Percentiles rank a stretch among this genome's conserved stretches.
Evolutionary conservation across 805 yeast genomes (phyloP).

Genomic region (Schizosaccharomyces osmophilus): DNA sequence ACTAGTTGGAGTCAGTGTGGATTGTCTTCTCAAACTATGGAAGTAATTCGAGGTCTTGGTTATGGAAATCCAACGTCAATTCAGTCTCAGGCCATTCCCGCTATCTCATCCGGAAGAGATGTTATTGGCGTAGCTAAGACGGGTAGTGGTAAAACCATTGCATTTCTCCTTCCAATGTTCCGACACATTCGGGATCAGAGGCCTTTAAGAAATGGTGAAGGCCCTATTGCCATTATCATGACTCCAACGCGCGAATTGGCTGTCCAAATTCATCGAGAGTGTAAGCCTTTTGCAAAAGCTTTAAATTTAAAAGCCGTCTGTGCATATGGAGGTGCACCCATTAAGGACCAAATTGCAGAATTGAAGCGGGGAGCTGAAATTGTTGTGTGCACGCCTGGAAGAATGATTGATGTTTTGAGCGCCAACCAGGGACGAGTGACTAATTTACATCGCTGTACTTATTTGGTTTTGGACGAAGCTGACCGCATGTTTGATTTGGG

Average conservation of each 20-base stretch:
- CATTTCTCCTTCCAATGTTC: slow-evolving; percentile 62
- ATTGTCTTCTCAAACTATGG: slow-evolving; percentile 32
- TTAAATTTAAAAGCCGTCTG: slow-evolving; percentile 35
- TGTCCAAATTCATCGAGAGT: slow-evolving; percentile 50
- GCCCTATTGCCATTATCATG: slow-evolving; percentile 57
- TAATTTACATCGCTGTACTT: slow-evolving; percentile 43
- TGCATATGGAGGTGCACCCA: slow-evolving; percentile 77
- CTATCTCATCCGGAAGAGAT: slow-evolving; percentile 72
- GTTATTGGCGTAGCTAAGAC: slow-evolving; percentile 87
- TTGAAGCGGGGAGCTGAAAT: slow-evolving; percentile 57
- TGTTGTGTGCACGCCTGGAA: slow-evolving; percentile 83
- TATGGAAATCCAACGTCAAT: slow-evolving; percentile 59
- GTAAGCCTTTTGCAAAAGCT: slow-evolving; percentile 29
- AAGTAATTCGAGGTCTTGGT: slow-evolving; percentile 25
- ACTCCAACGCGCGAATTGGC: slow-evolving; percentile 90
- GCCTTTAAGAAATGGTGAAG: slow-evolving; percentile 24
- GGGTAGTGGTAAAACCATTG: slow-evolving; percentile 86
- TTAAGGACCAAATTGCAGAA: slow-evolving; percentile 58
- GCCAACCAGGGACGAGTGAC: slow-evolving; percentile 61
- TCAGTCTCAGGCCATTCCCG: slow-evolving; percentile 77
- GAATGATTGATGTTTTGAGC: slow-evolving; percentile 68
- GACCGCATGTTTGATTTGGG: slow-evolving; percentile 94
- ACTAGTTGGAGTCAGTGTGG: slow-evolving; percentile 64
- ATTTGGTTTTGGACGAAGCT: slow-evolving; percentile 82
- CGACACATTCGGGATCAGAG: slow-evolving; percentile 62